Evolutionary conservation across 352 stramenopile genomes (phyloP).

Genomic region (Pythium apleroticum): DNA sequence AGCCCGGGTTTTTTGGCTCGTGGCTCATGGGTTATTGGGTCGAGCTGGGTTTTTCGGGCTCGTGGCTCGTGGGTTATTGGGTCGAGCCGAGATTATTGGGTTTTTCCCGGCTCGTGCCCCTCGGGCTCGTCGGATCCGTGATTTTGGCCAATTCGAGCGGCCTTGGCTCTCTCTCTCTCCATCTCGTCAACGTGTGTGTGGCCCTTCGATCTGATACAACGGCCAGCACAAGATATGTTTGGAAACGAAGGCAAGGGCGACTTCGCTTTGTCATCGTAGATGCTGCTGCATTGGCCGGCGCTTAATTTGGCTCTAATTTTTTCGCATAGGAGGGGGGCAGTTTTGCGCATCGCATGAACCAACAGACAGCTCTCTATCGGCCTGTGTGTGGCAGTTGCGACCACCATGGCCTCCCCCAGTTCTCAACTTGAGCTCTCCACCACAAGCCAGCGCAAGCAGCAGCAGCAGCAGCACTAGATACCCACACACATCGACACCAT

Average conservation of each 20-base stretch:
- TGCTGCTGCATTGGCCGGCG: background rate
- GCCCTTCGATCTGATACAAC: background rate
- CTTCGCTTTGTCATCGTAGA: background rate
- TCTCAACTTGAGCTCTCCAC: slow-evolving; percentile 5
- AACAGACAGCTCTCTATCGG: background rate
- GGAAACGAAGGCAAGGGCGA: background rate
- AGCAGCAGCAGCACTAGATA: background rate
- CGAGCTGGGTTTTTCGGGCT: no score
- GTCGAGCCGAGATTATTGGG: no score
- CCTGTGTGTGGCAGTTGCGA: background rate
- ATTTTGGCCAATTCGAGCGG: background rate
- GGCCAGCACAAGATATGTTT: background rate
- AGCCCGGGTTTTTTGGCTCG: no score
- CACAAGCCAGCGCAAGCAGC: background rate
- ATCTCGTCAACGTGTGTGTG: no score
- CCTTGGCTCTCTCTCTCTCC: background rate
- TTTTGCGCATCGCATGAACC: slow-evolving; percentile 2
- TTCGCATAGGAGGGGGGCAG: background rate
- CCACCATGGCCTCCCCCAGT: background rate
- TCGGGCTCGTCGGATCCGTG: background rate
- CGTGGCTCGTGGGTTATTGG: no score
- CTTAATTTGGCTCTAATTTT: slow-evolving; percentile 1
- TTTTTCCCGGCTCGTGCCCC: no score
- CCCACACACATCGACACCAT: background rate
- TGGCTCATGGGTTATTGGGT: no score